Base-by-base conservation (phyloP, 2,329 filamentous ascomycete genomes). In the Sordariomycetes sp. region DNA sequence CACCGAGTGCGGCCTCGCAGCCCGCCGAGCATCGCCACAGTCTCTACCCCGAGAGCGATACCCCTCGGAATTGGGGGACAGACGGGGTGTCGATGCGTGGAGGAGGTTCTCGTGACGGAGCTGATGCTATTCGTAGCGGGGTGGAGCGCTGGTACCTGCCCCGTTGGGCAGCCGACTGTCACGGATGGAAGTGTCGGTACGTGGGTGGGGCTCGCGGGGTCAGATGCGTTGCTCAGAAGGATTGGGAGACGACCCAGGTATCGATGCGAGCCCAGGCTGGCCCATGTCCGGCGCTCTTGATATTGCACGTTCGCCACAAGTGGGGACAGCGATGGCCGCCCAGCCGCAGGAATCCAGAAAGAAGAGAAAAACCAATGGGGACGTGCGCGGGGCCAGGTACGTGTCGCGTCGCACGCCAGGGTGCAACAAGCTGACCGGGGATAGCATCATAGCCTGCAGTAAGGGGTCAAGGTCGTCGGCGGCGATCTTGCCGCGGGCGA, bases 221-320 rank as follows among this genome's bases (percentile, higher is more conserved):
- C 52, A 39, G 36, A 32, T 22, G 28, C 15, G 22, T 22, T 7
- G 22, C 24, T 22, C 17, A 13, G 22, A 42, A 39, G 53, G 53
- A 54, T 24, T n/a, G 17, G 15, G n/a, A 10, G 17, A 8, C 34
- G 32, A 22, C 22, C 32, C 20, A 42, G 6, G 15, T n/a, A 15
- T 17, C 8, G 10, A 8, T 45, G 39, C n/a, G 39, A 15, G 15
- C 39, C 15, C 15, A n/a, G 17, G 39, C 39, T 45, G 39, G 39
- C 2, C 39, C 15, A 51, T 50, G 25, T 50, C 35, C 32, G 54
- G 54, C 32, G 22, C 54, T n/a, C 25, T 48, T 42, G 28, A 51
- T 42, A 56, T 56, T 56, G 42, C 54, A 20, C 17, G 34, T 56
- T 56, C 22, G 54, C 54, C 54, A 56, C 54, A 25, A 42, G 42